phyloP scores from a whole-genome alignment of 169 alveolate genomes.

The Cryptosporidium muris region DNA sequence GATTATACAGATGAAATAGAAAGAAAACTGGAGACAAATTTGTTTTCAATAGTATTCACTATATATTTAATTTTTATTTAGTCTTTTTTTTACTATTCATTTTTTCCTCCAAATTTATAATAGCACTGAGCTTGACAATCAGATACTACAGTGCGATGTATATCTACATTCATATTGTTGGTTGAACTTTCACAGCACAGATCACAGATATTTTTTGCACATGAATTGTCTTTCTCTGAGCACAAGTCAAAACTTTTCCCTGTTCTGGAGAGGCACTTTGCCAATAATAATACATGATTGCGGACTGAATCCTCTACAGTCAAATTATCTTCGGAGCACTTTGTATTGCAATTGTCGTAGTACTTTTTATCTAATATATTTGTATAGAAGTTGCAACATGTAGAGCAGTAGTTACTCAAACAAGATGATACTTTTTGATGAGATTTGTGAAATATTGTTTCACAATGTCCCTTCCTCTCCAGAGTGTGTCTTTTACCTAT shows the following conservation, averaged over 20 bases:
- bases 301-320: slow-evolving; percentile 17
- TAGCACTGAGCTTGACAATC: slow-evolving; percentile 57
- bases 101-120: slow-evolving; percentile 12
- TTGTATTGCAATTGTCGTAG: slow-evolving; percentile 38
- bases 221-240: slow-evolving; percentile 36
- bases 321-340: slow-evolving; percentile 34
- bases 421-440: slow-evolving; percentile 63
- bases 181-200: slow-evolving; percentile 38
- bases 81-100: not conserved
- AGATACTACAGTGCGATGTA: slow-evolving; percentile 11
- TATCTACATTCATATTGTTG: slow-evolving; percentile 5
- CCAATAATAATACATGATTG: slow-evolving; percentile 19
- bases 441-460: slow-evolving; percentile 58
- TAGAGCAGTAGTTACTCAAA: slow-evolving; percentile 73
- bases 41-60: too few relatives aligned
- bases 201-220: slow-evolving; percentile 54
- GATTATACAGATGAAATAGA: too few relatives aligned
- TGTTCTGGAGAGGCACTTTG: slow-evolving; percentile 58
- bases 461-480: slow-evolving; percentile 73
- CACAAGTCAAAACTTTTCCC: slow-evolving; percentile 58
- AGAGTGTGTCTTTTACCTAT: slow-evolving; percentile 10
- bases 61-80: not conserved
- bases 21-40: too few relatives aligned
- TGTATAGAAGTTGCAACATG: slow-evolving; percentile 76
- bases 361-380: slow-evolving; percentile 69